phyloP scores from a whole-genome alignment of 805 yeast species.

The Blastobotrys robertii region DNA sequence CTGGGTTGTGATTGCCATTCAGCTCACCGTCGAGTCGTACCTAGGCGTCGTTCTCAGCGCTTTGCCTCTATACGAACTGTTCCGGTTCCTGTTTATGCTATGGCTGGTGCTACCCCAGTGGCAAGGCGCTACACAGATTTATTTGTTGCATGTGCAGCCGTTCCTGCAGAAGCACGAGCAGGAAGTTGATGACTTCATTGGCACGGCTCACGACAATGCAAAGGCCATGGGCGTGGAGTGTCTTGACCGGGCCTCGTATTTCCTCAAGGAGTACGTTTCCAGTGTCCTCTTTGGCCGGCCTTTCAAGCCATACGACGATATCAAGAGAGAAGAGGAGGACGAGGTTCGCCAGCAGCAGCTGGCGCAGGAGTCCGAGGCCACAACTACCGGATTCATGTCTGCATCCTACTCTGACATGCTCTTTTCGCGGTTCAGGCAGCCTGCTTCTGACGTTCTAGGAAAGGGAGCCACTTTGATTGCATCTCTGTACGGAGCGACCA shows the following conservation, averaged over 20 bases:
- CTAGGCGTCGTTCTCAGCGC: slow-evolving; percentile 36
- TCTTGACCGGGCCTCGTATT: slow-evolving; percentile 6
- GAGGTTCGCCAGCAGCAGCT: background rate
- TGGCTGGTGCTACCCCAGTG: slow-evolving; percentile 55
- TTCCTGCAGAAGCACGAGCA: slow-evolving; percentile 29
- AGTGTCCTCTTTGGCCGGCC: slow-evolving; percentile 14
- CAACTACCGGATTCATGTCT: background rate
- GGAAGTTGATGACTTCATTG: slow-evolving; percentile 25
- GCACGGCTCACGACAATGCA: slow-evolving; percentile 11
- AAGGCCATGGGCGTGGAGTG: slow-evolving; percentile 14
- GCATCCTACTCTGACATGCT: slow-evolving; percentile 14
- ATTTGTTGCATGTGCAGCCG: slow-evolving; percentile 31
- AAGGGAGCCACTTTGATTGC: slow-evolving; percentile 3
- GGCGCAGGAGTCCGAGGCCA: background rate
- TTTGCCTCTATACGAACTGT: slow-evolving; percentile 47
- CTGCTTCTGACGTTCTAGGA: slow-evolving; percentile 9
- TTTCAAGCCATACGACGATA: slow-evolving; percentile 1
- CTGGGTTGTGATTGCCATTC: slow-evolving; percentile 54
- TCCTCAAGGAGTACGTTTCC: slow-evolving; percentile 3
- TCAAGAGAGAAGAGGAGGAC: background rate
- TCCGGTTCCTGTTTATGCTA: slow-evolving; percentile 38
- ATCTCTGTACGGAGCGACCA: slow-evolving; percentile 5
- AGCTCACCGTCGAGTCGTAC: slow-evolving; percentile 32
- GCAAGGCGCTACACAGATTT: slow-evolving; percentile 36
- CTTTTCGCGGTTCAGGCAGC: slow-evolving; percentile 21